Percentiles rank a stretch among this genome's conserved stretches.
Evolutionary conservation across 1,284 basidiomycete genomes (phyloP).

Genomic region (Cryptococcus maquisensis): DNA sequence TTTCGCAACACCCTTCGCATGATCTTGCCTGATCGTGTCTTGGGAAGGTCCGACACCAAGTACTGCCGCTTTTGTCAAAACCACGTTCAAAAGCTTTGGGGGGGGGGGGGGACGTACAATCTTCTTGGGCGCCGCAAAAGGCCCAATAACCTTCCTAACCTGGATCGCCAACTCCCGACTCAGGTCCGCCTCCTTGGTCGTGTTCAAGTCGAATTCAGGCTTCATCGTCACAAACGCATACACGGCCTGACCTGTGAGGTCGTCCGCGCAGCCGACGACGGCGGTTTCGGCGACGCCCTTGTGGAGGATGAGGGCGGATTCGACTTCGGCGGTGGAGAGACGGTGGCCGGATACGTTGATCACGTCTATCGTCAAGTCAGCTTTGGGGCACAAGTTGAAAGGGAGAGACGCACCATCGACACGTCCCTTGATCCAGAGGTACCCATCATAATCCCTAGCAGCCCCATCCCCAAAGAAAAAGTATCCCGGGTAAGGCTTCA

Average conservation of each 20-base stretch:
- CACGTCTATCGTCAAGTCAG: constrained; percentile 27
- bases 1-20: constrained; percentile 94
- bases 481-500: constrained; percentile 56
- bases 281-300: constrained; percentile 94
- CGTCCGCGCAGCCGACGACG: constrained; percentile 83
- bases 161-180: constrained; percentile 87
- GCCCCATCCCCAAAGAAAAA: constrained; percentile 98
- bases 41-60: constrained; percentile 82
- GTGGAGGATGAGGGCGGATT: constrained; percentile 90
- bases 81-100: neutral
- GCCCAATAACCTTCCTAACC: constrained; percentile 92
- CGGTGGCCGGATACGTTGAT: constrained; percentile 85
- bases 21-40: constrained; percentile 95
- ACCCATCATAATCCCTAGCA: constrained; percentile 88
- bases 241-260: constrained; percentile 72
- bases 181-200: constrained; percentile 64
- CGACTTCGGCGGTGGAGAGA: constrained; percentile 94
- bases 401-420: constrained; percentile 71
- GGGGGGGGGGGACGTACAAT: constrained; percentile 49
- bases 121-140: constrained; percentile 92
- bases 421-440: constrained; percentile 97
- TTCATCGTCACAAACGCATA: constrained; percentile 68
- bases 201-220: constrained; percentile 71
- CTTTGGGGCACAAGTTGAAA: neutral
- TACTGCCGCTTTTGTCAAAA: constrained; percentile 42